phyloP scores from a whole-genome alignment of 1,284 basidiomycete genomes.

The Melampsora abietis-canadensis region DNA sequence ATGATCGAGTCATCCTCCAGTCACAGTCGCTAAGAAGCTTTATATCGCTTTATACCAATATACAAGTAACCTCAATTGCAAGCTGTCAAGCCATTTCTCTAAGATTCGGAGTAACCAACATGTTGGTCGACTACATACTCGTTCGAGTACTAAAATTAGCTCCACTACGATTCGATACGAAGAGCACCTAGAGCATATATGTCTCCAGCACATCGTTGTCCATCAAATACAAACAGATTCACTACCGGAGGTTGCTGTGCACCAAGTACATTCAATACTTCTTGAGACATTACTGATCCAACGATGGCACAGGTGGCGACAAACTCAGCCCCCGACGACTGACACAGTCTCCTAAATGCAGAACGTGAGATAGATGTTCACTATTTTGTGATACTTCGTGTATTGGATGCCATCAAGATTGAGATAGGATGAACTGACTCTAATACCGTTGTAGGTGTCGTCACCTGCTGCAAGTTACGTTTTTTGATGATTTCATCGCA shows the following conservation, averaged over 20 bases:
- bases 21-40: too few relatives aligned
- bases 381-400: too few relatives aligned
- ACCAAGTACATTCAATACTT: constrained; percentile 84
- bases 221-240: constrained; percentile 87
- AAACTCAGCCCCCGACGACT: constrained; percentile 77
- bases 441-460: not conserved
- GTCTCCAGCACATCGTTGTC: constrained; percentile 27
- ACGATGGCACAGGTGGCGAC: constrained; percentile 85
- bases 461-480: constrained; percentile 3
- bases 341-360: constrained; percentile 60
- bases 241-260: constrained; percentile 85
- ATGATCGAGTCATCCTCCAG: too few relatives aligned
- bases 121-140: too few relatives aligned
- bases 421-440: constrained; percentile 11
- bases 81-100: too few relatives aligned
- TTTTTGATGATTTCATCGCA: constrained; percentile 16
- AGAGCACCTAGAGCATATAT: constrained; percentile 35
- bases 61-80: too few relatives aligned
- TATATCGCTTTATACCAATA: too few relatives aligned
- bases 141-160: too few relatives aligned
- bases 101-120: too few relatives aligned
- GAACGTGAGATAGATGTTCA: not conserved
- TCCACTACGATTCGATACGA: constrained; percentile 6
- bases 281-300: constrained; percentile 89
- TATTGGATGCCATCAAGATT: too few relatives aligned